Percentiles rank a stretch among this genome's conserved stretches.
Conservation (phyloP, 2,329 filamentous ascomycete species). For the Chaetomium strumarium region DNA sequence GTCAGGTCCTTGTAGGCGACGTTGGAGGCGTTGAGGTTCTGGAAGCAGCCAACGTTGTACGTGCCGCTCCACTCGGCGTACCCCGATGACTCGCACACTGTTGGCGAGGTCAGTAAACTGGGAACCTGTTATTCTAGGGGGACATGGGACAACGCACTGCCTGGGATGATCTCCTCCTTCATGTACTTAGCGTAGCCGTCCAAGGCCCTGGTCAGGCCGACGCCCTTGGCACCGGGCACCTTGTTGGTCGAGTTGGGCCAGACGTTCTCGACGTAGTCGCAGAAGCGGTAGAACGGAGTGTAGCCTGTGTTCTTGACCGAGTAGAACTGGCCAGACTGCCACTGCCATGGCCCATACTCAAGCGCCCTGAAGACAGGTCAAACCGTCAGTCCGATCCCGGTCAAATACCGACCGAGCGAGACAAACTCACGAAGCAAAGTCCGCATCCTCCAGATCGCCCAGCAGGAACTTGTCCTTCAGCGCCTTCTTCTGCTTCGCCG, state of each 20-base stretch:
- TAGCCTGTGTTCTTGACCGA: conserved; percentile 40
- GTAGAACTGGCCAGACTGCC: conserved; percentile 39
- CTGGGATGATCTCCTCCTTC: conserved; percentile 37
- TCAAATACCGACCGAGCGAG: not conserved
- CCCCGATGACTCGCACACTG: conserved; percentile 33
- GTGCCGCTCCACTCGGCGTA: conserved; percentile 41
- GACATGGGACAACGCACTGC: conserved; percentile 26
- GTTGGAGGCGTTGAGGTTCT: conserved; percentile 41
- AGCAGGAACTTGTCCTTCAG: conserved; percentile 49
- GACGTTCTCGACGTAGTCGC: conserved; percentile 43
- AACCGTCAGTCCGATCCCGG: not conserved
- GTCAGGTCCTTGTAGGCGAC: conserved; percentile 34
- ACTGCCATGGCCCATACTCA: conserved; percentile 46
- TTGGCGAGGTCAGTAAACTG: not conserved
- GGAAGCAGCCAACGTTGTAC: conserved; percentile 42
- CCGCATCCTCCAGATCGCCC: conserved; percentile 38
- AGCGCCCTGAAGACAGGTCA: conserved; percentile 15
- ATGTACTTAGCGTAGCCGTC: conserved; percentile 47
- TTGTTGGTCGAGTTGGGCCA: conserved; percentile 36
- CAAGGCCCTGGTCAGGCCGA: conserved; percentile 46
- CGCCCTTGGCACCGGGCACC: conserved; percentile 44
- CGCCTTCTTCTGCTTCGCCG: conserved; percentile 33
- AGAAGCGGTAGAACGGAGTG: conserved; percentile 46
- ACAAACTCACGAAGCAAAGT: conserved; percentile 35
- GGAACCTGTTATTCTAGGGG: not conserved